phyloP scores from a whole-genome alignment of 306 rosid species.

The Clitoria ternatea region DNA sequence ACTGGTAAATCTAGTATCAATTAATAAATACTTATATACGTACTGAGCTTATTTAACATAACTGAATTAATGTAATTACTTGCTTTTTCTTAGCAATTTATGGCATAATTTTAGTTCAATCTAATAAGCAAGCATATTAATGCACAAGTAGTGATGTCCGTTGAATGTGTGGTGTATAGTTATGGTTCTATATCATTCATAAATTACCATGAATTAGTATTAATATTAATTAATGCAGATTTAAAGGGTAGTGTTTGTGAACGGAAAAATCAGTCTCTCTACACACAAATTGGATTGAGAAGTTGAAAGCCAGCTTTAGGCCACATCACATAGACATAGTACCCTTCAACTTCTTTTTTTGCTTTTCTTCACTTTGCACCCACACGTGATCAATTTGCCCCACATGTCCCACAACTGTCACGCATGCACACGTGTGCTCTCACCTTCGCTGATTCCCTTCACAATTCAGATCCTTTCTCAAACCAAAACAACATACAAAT shows the following conservation, averaged over 20 bases:
- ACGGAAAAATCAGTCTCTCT: background rate
- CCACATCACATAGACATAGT: background rate
- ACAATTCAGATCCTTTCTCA: constrained; percentile 41
- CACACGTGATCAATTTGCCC: constrained; percentile 79
- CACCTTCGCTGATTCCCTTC: constrained; percentile 42
- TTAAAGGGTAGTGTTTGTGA: background rate
- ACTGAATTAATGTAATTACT: too few species aligned
- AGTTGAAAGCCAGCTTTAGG: constrained; percentile 4
- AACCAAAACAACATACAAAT: constrained; percentile 10
- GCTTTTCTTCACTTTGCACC: constrained; percentile 21
- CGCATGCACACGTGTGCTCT: constrained; percentile 78
- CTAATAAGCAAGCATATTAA: too few species aligned
- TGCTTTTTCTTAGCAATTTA: too few species aligned
- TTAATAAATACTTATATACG: too few species aligned
- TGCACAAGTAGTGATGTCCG: too few species aligned
- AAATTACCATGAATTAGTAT: background rate
- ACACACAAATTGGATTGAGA: constrained; percentile 24
- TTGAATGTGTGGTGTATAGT: background rate
- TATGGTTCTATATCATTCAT: background rate
- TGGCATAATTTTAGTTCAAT: too few species aligned
- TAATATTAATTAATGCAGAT: background rate
- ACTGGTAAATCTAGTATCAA: too few species aligned
- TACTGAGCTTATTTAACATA: too few species aligned
- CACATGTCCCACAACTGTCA: constrained; percentile 42
- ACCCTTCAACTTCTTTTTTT: constrained; percentile 11